Evolutionary conservation across 495 filamentous ascomycete species (phyloP), one percentile per base, ranked within the genome.

Genomic region (Lentithecium fluviatile): DNA sequence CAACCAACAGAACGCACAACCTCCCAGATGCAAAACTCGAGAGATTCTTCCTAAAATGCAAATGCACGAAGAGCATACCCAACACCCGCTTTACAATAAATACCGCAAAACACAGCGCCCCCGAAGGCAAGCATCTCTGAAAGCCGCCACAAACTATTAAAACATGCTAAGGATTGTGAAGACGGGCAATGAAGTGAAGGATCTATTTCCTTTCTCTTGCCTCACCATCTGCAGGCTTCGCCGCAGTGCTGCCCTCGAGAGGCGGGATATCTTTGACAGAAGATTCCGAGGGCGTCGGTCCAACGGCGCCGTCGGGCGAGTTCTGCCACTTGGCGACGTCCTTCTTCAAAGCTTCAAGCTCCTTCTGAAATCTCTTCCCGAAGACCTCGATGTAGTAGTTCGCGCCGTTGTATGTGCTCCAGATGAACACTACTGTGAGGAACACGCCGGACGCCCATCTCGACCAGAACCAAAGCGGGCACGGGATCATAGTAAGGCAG

Each of bases 301-400:
- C 54, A 19, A 37, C 19, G 2, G 10, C 55, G 13, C 50, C 50
- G n/a, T 60, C 62, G n/a, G 62, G 62, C 6, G 56, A 56, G 23
- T 32, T 65, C 73, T 96, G 91, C 92, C 91, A 96, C 69, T 89
- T 91, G 8, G 85, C 85, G 29, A 97, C 91, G 72, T 98, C 94
- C 56, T 82, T 83, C 77, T 88, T 91, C 74, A 98, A 81, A 32
- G 87, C 82, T 72, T 97, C 95, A 20, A 98, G 79, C 74, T 98
- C 95, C 71, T 91, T 95, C 78, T 97, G 89, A 78, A 97, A 97
- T 5, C 91, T 84, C 70, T 88, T 96, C 56, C 94, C 94, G 65
- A 96, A 98, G 13, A 96, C 87, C 65, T 98, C 94, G 71, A 97
- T 96, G 72, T 98, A 98, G 71, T 88, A 98, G 13, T 91, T 96